Evolutionary conservation across 2,329 filamentous ascomycete species (phyloP).

Genomic region (Alternaria longipes): DNA sequence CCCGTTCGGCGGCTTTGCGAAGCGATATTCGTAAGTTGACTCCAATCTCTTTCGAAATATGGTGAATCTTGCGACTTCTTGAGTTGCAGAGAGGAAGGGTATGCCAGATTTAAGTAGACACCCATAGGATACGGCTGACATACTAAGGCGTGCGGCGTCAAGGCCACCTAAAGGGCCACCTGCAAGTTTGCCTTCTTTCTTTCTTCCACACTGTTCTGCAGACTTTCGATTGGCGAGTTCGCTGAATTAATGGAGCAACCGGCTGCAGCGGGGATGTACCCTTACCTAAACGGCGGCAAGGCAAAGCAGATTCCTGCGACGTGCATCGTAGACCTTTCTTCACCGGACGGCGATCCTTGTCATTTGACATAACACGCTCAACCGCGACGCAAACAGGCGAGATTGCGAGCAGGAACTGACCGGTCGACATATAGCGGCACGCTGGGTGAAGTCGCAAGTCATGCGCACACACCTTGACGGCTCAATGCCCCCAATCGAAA

Average conservation of each 20-base stretch:
- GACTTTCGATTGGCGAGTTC: constrained; percentile 24
- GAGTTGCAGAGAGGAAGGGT: constrained; percentile 17
- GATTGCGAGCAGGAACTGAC: constrained; percentile 10
- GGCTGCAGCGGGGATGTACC: constrained; percentile 22
- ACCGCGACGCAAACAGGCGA: constrained; percentile 4
- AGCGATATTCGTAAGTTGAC: constrained; percentile 15
- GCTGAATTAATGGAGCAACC: constrained; percentile 8
- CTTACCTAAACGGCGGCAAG: constrained; percentile 13
- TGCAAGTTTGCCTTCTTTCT: constrained; percentile 31
- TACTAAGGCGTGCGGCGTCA: constrained; percentile 18
- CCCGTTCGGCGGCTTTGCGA: constrained; percentile 11
- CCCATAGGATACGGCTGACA: constrained; percentile 17
- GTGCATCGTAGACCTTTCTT: constrained; percentile 18
- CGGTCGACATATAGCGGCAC: constrained; percentile 11
- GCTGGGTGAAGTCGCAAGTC: constrained; percentile 6
- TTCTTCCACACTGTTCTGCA: constrained; percentile 9
- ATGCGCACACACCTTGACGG: constrained; percentile 14
- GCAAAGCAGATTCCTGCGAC: constrained; percentile 2
- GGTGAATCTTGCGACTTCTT: not conserved
- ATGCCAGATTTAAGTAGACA: constrained; percentile 33
- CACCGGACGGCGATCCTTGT: constrained; percentile 22
- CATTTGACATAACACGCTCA: constrained; percentile 3
- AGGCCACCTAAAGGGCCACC: constrained; percentile 20
- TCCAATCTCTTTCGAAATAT: not conserved
- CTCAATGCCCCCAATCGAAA: constrained; percentile 14